Percentiles rank a stretch among this genome's conserved stretches.
phyloP scores from a whole-genome alignment of 495 filamentous ascomycete species.

The Daldinia childiae region DNA sequence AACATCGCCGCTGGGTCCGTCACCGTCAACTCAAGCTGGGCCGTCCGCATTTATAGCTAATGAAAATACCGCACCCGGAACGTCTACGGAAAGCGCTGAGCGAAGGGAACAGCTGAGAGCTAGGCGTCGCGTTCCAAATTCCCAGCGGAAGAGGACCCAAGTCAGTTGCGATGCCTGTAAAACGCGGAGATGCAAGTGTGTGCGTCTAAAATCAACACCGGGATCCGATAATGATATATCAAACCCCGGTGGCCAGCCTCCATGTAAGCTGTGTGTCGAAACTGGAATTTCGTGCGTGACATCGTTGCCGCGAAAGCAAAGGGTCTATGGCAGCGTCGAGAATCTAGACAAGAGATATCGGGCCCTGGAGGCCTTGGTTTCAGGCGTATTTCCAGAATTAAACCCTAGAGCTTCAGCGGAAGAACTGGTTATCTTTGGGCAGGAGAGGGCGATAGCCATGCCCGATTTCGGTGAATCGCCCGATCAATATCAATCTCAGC shows the following conservation, averaged over 20 bases:
- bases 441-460: conserved; percentile 46
- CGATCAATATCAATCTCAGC: background rate
- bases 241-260: conserved; percentile 29
- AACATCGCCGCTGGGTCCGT: background rate
- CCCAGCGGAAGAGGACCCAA: conserved; percentile 47
- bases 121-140: conserved; percentile 47
- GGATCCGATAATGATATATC: conserved; percentile 23
- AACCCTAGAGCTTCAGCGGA: conserved; percentile 50
- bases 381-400: conserved; percentile 56
- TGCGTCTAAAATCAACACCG: conserved; percentile 34
- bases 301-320: conserved; percentile 58
- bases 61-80: background rate
- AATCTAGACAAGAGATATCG: conserved; percentile 55
- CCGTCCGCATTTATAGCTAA: conserved; percentile 36
- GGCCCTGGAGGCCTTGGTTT: conserved; percentile 57
- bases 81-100: conserved; percentile 1
- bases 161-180: conserved; percentile 53
- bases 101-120: conserved; percentile 33
- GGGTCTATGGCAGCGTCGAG: conserved; percentile 63
- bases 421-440: conserved; percentile 48
- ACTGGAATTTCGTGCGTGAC: conserved; percentile 56
- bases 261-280: conserved; percentile 54
- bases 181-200: conserved; percentile 53
- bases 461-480: conserved; percentile 40
- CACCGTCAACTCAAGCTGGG: conserved; percentile 4